A percentile compares a stretch with the other conserved stretches of the same genome.
Conservation (phyloP, 768 basidiomycete species). For the Gymnopilus junonius region DNA sequence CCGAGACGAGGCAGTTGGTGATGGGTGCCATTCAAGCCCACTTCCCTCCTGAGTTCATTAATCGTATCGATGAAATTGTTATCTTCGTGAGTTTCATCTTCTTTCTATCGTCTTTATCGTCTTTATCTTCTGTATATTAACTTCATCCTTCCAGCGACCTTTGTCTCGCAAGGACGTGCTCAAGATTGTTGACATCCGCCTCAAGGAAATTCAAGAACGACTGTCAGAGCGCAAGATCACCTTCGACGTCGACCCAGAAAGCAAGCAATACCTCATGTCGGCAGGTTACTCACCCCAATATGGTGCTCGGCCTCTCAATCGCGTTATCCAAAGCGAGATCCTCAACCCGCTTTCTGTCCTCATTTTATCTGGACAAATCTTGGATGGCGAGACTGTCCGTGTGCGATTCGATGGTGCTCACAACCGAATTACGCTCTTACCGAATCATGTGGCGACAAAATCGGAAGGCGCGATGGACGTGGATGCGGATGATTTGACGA, state of each 20-base stretch:
- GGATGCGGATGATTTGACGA: constrained; percentile 50
- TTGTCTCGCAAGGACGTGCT: constrained; percentile 76
- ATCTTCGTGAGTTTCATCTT: constrained; percentile 61
- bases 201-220: constrained; percentile 84
- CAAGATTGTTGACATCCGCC: constrained; percentile 87
- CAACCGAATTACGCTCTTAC: constrained; percentile 77
- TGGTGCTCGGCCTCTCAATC: constrained; percentile 92
- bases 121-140: background rate
- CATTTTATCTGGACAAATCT: constrained; percentile 82
- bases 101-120: background rate
- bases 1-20: constrained; percentile 66
- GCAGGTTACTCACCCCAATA: constrained; percentile 83
- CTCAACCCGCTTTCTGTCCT: constrained; percentile 89
- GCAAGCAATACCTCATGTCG: constrained; percentile 77
- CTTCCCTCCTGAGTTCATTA: constrained; percentile 93
- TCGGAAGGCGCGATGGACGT: constrained; percentile 63
- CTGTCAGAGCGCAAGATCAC: constrained; percentile 81
- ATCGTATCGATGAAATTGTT: constrained; percentile 86
- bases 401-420: constrained; percentile 82
- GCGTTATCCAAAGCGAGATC: constrained; percentile 90
- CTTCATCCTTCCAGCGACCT: constrained; percentile 56
- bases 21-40: constrained; percentile 80
- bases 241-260: constrained; percentile 72
- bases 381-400: constrained; percentile 78
- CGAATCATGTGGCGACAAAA: constrained; percentile 73